Base-by-base conservation (phyloP, 2,329 filamentous ascomycete species). In the Stromatinia cepivora region DNA sequence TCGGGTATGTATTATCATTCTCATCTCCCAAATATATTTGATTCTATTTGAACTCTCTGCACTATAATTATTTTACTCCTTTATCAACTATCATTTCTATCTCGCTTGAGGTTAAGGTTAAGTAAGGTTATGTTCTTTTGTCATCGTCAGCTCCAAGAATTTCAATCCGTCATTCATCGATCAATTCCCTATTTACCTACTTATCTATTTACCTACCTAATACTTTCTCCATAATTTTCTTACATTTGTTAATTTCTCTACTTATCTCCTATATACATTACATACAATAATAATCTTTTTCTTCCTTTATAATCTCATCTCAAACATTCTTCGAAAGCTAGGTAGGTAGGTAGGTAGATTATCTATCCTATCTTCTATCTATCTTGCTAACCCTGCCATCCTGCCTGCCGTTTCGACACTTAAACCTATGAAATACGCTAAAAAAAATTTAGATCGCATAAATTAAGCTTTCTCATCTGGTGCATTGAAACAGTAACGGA, bases 391-490 rank as follows among this genome's bases (percentile, higher is more conserved):
- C 25, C 45, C 34, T 50, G 20, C 17, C 34, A 52, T 46, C 42
- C 20, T 62, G 36, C 10, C 39, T 42, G 39, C 39, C 39, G 39
- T 42, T 15, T 42, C 39, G 13, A 42, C 10, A 31, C 57, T 45
- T 10, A 42, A 42, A 25, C 45, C 46, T 64, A 36, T 53, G 13
- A 64, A 28, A 39, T 50, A 20, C 17, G 34, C 66, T 62, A 48
- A 54, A 25, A 25, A 15, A 4, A 17, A 54, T 31, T 25, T 54
- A 63, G 57, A 63, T 68, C 57, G 34, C 39, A 61, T 52, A n/a
- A 61, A 67, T 67, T 25, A 67, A 58, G 54, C 54, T 67, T 67
- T 57, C 53, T 62, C 45, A 62, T 62, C 61, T 63, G 9, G 59
- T 50, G 46, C 36, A 64, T 56, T 17, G 34, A 68, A 48, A 56